A percentile compares a stretch with the other conserved stretches of the same genome.
Conservation (phyloP, 2,329 filamentous ascomycete species). For the Neonectria ditissima region DNA sequence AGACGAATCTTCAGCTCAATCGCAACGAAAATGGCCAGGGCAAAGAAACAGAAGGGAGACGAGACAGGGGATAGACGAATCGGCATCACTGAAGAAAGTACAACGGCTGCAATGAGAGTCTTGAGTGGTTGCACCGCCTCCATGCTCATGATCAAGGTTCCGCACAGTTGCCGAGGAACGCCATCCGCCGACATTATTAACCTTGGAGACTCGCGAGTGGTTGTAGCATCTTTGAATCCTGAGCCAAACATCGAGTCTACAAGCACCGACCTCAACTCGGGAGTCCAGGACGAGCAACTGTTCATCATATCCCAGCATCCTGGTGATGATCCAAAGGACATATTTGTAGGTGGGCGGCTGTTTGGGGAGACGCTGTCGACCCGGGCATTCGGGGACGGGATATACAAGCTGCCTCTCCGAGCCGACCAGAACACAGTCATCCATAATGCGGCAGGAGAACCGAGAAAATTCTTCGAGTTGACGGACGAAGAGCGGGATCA, state of each 20-base stretch:
- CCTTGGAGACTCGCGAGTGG: conserved; percentile 15
- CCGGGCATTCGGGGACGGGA: conserved; percentile 10
- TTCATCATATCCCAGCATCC: conserved; percentile 11
- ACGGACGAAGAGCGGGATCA: not conserved
- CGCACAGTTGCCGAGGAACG: not conserved
- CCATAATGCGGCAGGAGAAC: not conserved
- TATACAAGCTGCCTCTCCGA: conserved; percentile 14
- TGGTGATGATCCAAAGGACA: conserved; percentile 11
- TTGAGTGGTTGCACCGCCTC: conserved; percentile 16
- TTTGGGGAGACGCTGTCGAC: conserved; percentile 20
- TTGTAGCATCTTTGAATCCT: conserved; percentile 5
- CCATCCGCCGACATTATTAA: conserved; percentile 7
- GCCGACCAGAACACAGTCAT: not conserved
- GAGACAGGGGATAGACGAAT: not conserved
- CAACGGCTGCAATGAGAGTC: conserved; percentile 6
- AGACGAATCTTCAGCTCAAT: conserved; percentile 7
- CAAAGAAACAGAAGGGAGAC: not conserved
- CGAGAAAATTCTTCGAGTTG: not conserved
- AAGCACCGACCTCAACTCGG: conserved; percentile 6
- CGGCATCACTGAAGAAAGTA: conserved; percentile 2
- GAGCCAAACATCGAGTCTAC: not conserved
- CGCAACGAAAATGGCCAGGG: not conserved
- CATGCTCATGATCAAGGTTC: conserved; percentile 14
- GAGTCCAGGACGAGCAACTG: conserved; percentile 8
- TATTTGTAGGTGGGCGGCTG: conserved; percentile 11